Base-by-base conservation (phyloP, 2,329 filamentous ascomycete species). In the Sclerotinia nivalis region DNA sequence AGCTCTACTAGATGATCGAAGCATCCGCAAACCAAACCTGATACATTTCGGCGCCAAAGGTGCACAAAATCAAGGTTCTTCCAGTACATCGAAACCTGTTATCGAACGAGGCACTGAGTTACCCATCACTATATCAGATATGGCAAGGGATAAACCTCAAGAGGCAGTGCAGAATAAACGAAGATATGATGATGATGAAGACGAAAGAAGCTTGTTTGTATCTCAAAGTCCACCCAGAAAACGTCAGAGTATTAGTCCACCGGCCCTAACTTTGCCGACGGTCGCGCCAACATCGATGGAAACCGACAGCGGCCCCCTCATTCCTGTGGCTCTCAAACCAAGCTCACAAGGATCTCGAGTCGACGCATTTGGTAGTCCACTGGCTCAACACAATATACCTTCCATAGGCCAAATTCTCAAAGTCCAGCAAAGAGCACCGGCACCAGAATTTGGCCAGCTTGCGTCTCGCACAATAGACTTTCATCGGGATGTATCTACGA, bases 361-460 rank as follows among this genome's bases (percentile, higher is more conserved):
- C 2, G 68, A 77, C 55, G 59, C 59, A 18, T 76, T 76, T 59
- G 76, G 76, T n/a, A 78, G 76, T 68, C 76, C 76, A 34, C 71
- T 71, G 12, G 74, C 74, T 22, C 40, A 58, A 15, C 31, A 25
- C 6, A 45, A 28, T 47, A 47, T 60, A 18, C 47, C 58, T 28
- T 66, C 66, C 13, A 66, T 74, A 34, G 72, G 76, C 54, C 71
- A 73, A 43, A 67, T 73, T 52, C 28, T 69, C 31, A 72, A 68
- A 60, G 18, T 71, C 47, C 66, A 71, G 54, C 49, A 72, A 45
- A 72, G 55, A 37, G 34, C 54, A 13, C 20, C 37, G 45, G 55
- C 72, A 13, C n/a, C 65, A 18, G 52, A 70, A 31, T 47, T 67
- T 37, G n/a, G 59, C 22, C 31, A 56, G 31, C 25, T 12, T 37